A percentile compares a stretch with the other conserved stretches of the same genome.
These are phyloP conservation scores for Nothomitra cinnamomea DNA, from an alignment of 2,329 filamentous ascomycete species.

Conservation along the genomic window DNA sequence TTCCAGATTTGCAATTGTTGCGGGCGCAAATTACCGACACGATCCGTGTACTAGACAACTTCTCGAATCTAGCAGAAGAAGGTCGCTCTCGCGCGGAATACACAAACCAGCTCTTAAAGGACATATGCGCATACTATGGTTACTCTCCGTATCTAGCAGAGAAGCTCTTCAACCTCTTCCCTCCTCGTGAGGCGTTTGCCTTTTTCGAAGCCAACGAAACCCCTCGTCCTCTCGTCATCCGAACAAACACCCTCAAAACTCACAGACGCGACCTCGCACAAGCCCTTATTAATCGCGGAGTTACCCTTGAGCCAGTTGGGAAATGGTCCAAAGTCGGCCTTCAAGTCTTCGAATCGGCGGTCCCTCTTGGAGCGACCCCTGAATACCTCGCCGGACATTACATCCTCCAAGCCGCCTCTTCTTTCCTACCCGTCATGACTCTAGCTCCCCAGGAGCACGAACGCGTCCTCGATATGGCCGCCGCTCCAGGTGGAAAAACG, in stretches of 20 bases:
- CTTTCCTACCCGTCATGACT: constrained; percentile 95
- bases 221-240: constrained; percentile 80
- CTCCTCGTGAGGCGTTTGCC: constrained; percentile 82
- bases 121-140: constrained; percentile 92
- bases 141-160: constrained; percentile 91
- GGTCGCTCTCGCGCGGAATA: constrained; percentile 78
- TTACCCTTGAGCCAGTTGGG: constrained; percentile 88
- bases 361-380: constrained; percentile 81
- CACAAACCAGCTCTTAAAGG: constrained; percentile 67
- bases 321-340: constrained; percentile 98
- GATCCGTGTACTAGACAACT: constrained; percentile 78
- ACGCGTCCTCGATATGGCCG: constrained; percentile 83
- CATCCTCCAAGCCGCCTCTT: constrained; percentile 90
- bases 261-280: constrained; percentile 70
- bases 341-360: constrained; percentile 83
- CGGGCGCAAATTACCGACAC: constrained; percentile 83
- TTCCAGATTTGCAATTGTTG: constrained; percentile 79
- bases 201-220: constrained; percentile 99
- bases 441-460: constrained; percentile 87
- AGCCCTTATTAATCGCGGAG: constrained; percentile 85
- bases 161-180: constrained; percentile 86
- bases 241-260: constrained; percentile 83
- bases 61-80: constrained; percentile 63
- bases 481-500: constrained; percentile 89
- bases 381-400: constrained; percentile 97